Conservation (phyloP, 192 early-diverging fungal species). For the Gigaspora rosea region DNA sequence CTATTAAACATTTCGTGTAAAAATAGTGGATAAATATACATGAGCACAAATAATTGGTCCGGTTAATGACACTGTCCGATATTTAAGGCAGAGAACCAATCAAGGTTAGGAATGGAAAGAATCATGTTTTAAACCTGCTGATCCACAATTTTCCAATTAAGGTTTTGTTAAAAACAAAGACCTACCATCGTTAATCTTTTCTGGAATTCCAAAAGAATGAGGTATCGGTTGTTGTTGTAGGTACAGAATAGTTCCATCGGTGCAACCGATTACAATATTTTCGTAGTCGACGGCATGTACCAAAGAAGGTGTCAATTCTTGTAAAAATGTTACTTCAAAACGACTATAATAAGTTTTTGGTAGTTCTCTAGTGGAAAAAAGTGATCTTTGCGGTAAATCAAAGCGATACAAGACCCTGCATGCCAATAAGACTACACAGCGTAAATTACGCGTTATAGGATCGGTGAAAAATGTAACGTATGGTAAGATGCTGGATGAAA, state of each 20-base stretch:
- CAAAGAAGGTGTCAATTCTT: not conserved
- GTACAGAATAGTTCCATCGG: not conserved
- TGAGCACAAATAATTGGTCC: too few species aligned
- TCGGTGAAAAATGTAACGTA: not conserved
- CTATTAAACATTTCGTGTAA: too few species aligned
- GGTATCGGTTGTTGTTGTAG: not conserved
- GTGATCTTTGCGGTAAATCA: not conserved
- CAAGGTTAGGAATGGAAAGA: too few species aligned
- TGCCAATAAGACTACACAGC: not conserved
- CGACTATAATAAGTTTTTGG: not conserved
- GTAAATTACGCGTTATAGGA: not conserved
- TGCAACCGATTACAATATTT: not conserved
- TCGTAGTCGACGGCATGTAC: not conserved
- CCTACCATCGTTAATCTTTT: not conserved
- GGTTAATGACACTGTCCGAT: too few species aligned
- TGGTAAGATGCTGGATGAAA: not conserved
- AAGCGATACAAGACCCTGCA: not conserved
- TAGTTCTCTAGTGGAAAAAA: not conserved
- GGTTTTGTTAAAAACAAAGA: not conserved
- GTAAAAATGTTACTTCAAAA: not conserved
- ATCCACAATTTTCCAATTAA: not conserved
- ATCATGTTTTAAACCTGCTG: too few species aligned
- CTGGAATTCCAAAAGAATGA: not conserved
- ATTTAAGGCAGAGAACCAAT: too few species aligned
- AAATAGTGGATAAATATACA: too few species aligned